Base-by-base conservation (phyloP, 805 yeast genomes). In the Candida succiphila region DNA sequence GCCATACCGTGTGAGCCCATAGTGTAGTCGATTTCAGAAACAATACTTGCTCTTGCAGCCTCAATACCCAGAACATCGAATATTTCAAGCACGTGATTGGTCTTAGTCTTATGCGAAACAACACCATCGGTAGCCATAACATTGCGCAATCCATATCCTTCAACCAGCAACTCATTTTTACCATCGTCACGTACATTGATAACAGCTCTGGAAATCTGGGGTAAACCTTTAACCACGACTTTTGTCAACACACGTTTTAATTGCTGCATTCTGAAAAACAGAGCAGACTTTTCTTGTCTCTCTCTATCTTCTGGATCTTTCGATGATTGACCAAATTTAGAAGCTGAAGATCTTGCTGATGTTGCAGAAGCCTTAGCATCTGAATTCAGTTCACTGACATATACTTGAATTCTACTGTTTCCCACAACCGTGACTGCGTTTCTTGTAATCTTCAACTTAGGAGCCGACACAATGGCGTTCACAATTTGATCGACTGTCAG, bases 1-100 rank as follows among this genome's bases (percentile, higher is more conserved):
- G 95, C 85, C 98, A 92, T 92, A 61, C 99, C 99, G 67, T 92
- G 98, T 60, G 87, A 86, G 54, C 95, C 78, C 99, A 92, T 92
- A 35, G 98, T 92, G 54, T 87, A 87, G 53, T 84, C 95, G 58
- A 92, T 92, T 64, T 92, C 99, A 42, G 77, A 77, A 53, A 92
- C 82, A 54, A 92, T 92, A 46, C 95, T 80, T 1, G 86, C 64
- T 56, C 99, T 72, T 2, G 98, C 98, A 2, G 99, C 99, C 58
- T 92, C 99, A 43, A 92, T 94, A 50, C 99, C 99, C 40, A 92
- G 65, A 5, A 89, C 96, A 42, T 75, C 75, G 45, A 73, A 75
- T 41, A 89, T 87, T 56, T 92, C 99, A 40, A 92, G 63, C 23
- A 92, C 78, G 60, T 92, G 99, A 56, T 92, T 92, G 10, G 98